A percentile compares a stretch with the other conserved stretches of the same genome.
Conservation (phyloP, 1,284 basidiomycete genomes). For the Mycocalia duriaeana region DNA sequence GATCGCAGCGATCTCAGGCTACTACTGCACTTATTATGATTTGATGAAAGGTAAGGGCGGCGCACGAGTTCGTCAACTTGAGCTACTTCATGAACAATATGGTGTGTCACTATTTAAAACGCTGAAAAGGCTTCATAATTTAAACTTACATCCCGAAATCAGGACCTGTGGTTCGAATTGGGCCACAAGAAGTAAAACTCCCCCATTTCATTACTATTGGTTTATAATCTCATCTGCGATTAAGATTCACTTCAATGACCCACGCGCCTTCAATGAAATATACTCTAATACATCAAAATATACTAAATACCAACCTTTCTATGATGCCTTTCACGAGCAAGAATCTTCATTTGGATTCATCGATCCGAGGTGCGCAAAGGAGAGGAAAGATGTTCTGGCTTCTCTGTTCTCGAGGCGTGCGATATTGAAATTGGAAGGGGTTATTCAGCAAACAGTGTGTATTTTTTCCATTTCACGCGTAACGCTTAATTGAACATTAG, state of each 20-base stretch:
- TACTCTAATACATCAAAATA: conserved; percentile 21
- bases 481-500: conserved; percentile 7
- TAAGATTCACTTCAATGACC: conserved; percentile 29
- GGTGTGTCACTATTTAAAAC: conserved; percentile 23
- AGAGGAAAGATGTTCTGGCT: conserved; percentile 21
- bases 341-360: conserved; percentile 19
- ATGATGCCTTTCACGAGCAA: conserved; percentile 19
- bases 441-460: conserved; percentile 23
- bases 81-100: conserved; percentile 22
- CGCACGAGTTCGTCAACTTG: conserved; percentile 22
- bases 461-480: not conserved
- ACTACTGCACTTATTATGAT: conserved; percentile 29
- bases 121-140: not conserved
- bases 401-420: conserved; percentile 27
- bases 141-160: not conserved
- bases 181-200: conserved; percentile 22
- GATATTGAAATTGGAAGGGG: conserved; percentile 22
- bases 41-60: conserved; percentile 25
- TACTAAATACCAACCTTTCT: conserved; percentile 24
- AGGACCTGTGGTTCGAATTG: conserved; percentile 28
- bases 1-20: conserved; percentile 22
- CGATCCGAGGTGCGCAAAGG: conserved; percentile 21
- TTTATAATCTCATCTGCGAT: not conserved
- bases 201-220: not conserved
- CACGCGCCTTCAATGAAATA: conserved; percentile 24